Conservation (phyloP, 352 stramenopile genomes). For the Sclerospora graminicola region DNA sequence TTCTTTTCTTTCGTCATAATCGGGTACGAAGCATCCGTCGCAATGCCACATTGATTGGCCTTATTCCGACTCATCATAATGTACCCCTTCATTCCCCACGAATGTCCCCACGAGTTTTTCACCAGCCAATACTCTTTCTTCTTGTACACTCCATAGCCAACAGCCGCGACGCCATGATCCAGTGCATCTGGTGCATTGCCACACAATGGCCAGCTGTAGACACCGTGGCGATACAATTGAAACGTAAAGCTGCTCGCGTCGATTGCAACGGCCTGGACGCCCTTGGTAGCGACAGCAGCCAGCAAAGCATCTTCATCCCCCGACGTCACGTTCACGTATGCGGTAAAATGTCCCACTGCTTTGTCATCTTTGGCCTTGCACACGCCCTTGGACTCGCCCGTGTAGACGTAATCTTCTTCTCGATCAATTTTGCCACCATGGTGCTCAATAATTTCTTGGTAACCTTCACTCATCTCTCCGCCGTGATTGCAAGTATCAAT, state of each 20-base stretch:
- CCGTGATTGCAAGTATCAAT: slow-evolving; percentile 92
- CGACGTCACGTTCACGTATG: slow-evolving; percentile 57
- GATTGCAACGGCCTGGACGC: slow-evolving; percentile 78
- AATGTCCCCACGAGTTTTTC: slow-evolving; percentile 89
- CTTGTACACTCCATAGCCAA: slow-evolving; percentile 85
- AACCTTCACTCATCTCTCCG: slow-evolving; percentile 97
- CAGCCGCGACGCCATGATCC: slow-evolving; percentile 92
- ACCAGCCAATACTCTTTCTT: slow-evolving; percentile 89
- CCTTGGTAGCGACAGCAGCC: slow-evolving; percentile 63
- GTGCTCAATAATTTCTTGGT: slow-evolving; percentile 90
- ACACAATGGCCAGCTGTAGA: slow-evolving; percentile 45
- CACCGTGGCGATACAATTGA: slow-evolving; percentile 63
- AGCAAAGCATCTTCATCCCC: slow-evolving; percentile 72
- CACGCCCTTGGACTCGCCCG: slow-evolving; percentile 80
- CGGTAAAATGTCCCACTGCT: slow-evolving; percentile 75
- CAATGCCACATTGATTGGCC: slow-evolving; percentile 92
- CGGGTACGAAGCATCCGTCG: slow-evolving; percentile 72
- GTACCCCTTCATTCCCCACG: slow-evolving; percentile 87
- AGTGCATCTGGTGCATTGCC: slow-evolving; percentile 82
- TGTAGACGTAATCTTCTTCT: slow-evolving; percentile 93
- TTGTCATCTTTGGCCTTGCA: slow-evolving; percentile 76
- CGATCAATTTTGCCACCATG: slow-evolving; percentile 77
- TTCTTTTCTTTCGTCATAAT: slow-evolving; percentile 26
- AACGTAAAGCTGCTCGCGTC: slow-evolving; percentile 73
- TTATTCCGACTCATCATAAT: slow-evolving; percentile 79